phyloP scores from a whole-genome alignment of 495 filamentous ascomycete species.

The Physcia stellaris region DNA sequence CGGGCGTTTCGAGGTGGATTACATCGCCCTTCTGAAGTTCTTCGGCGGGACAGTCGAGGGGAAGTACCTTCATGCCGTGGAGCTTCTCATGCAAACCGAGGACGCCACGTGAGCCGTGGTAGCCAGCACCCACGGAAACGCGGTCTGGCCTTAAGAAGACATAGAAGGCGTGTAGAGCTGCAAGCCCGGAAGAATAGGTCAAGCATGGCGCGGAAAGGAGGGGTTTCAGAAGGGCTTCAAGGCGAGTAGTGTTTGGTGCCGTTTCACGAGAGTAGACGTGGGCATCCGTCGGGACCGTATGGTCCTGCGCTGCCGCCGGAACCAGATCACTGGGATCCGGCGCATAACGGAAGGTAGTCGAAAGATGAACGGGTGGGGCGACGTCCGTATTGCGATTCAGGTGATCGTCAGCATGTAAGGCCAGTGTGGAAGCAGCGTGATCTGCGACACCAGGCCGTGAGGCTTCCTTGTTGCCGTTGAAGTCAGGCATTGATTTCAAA shows the following conservation, averaged over 20 bases:
- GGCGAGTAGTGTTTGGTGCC: slow-evolving; percentile 63
- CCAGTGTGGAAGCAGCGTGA: slow-evolving; percentile 61
- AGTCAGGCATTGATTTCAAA: too few relatives aligned
- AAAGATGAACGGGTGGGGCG: slow-evolving; percentile 72
- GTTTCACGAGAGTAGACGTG: slow-evolving; percentile 71
- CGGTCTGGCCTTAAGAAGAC: slow-evolving; percentile 62
- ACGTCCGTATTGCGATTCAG: slow-evolving; percentile 61
- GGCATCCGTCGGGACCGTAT: slow-evolving; percentile 2
- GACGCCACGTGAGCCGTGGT: slow-evolving; percentile 88
- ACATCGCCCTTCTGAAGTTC: slow-evolving; percentile 61
- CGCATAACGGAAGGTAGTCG: slow-evolving; percentile 78
- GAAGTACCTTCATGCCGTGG: slow-evolving; percentile 51
- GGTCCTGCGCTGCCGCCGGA: slow-evolving; percentile 19
- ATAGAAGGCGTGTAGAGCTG: slow-evolving; percentile 74
- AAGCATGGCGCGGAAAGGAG: slow-evolving; percentile 55
- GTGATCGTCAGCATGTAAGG: slow-evolving; percentile 78
- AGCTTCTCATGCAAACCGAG: slow-evolving; percentile 56
- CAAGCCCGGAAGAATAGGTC: slow-evolving; percentile 73
- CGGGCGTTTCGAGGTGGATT: slow-evolving; percentile 80
- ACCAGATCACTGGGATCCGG: slow-evolving; percentile 48
- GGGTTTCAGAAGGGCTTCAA: slow-evolving; percentile 65
- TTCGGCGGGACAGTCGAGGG: slow-evolving; percentile 42
- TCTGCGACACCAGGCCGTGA: too few relatives aligned
- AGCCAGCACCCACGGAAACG: slow-evolving; percentile 67
- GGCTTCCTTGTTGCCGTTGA: too few relatives aligned